These are phyloP conservation scores for Russula virescens DNA, from an alignment of 768 basidiomycete genomes.

Conservation along the genomic window DNA sequence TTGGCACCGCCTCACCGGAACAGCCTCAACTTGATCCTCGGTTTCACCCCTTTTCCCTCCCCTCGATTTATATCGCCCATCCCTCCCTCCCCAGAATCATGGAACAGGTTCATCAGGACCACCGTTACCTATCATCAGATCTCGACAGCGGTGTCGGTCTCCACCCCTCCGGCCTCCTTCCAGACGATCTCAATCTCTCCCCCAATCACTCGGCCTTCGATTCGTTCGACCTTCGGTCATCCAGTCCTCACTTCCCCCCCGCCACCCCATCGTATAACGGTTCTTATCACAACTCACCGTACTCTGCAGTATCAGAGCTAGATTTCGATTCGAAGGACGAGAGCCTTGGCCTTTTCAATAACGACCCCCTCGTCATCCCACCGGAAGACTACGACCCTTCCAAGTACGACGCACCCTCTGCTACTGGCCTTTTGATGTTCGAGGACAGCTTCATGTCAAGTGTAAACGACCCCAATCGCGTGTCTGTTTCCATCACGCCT, in stretches of 20 bases:
- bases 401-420: conserved; percentile 59
- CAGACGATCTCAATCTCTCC: conserved; percentile 24
- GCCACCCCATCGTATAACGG: conserved; percentile 55
- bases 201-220: conserved; percentile 32
- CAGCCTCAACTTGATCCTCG: conserved; percentile 14
- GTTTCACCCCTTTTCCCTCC: neutral
- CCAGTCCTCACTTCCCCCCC: conserved; percentile 41
- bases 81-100: conserved; percentile 3
- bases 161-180: conserved; percentile 23
- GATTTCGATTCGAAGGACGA: conserved; percentile 34
- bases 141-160: conserved; percentile 15
- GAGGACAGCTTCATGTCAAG: conserved; percentile 46
- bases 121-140: conserved; percentile 19
- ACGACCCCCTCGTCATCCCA: conserved; percentile 35
- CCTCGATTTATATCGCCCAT: conserved; percentile 4
- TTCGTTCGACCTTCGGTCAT: conserved; percentile 33
- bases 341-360: conserved; percentile 40
- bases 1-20: conserved; percentile 14
- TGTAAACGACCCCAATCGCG: conserved; percentile 41
- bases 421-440: conserved; percentile 22
- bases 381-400: conserved; percentile 62
- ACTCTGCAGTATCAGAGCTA: conserved; percentile 64
- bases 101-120: conserved; percentile 20
- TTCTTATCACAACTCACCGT: conserved; percentile 68
- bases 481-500: conserved; percentile 37